Base-by-base conservation (phyloP, 2,329 filamentous ascomycete genomes). In the Ilyonectria mors-panacis region DNA sequence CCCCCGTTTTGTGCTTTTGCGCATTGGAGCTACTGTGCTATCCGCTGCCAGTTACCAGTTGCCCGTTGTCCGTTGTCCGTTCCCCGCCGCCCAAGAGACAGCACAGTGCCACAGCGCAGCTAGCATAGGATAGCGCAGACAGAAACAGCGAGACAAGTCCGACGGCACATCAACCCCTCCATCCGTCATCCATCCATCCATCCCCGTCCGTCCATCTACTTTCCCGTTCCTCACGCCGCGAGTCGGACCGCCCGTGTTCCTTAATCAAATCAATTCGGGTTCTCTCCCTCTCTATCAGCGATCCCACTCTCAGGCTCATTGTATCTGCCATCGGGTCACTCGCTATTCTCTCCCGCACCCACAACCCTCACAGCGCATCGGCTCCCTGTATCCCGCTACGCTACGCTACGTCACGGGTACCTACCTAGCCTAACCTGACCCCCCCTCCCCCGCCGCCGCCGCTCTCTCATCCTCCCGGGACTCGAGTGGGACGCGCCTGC, bases 191-290 rank as follows among this genome's bases (percentile, higher is more conserved):
- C 26, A 30, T 10, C 48, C 50, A 42, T 55, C 55, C 60, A 62
- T 48, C 54, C 70, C 60, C 63, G 51, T 39, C 37, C 50, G 62
- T 66, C 62, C 69, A 65, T 58, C 67, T 55, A 35, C 66, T 72
- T 65, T 64, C 65, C 63, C 65, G 39, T 63, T 63, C 39, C 42
- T 51, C 53, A 59, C 59, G 48, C 23, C 55, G 57, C 60, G 61
- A 57, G 51, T 51, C 56, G 61, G 62, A 51, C 58, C 53, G 48
- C 66, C 48, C 56, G 60, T 63, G 70, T 56, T 61, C 59, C 61
- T 33, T 17, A 33, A 47, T 47, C 28, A 23, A 50, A 47, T 56
- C 51, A 65, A 57, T 50, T 59, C 39, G 48, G 30, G 45, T 47
- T 39, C 19, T 45, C 47, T 39, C 47, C 59, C 50, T 61, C 47